Conservation (phyloP, 1,284 basidiomycete species). For the Moesziomyces antarcticus region DNA sequence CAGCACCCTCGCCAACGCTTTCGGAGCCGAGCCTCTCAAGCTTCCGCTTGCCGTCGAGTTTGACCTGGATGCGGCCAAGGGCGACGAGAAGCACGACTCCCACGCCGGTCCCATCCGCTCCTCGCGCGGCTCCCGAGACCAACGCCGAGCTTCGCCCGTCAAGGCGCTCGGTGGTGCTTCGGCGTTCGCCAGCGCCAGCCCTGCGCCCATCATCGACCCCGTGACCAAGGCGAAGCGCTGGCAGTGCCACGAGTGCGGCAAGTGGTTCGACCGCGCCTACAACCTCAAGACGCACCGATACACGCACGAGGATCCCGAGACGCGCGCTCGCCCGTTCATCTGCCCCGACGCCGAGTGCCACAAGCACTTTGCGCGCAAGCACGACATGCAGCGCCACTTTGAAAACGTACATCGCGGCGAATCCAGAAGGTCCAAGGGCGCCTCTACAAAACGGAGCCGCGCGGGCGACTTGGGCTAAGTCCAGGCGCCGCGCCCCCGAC, state of each 20-base stretch:
- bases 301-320: slow-evolving; percentile 51
- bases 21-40: slow-evolving; percentile 25
- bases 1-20: slow-evolving; percentile 37
- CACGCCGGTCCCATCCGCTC: slow-evolving; percentile 35
- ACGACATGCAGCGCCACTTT: slow-evolving; percentile 58
- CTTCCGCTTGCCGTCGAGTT: not conserved
- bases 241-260: slow-evolving; percentile 53
- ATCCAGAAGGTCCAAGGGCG: slow-evolving; percentile 25
- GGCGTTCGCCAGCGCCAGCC: slow-evolving; percentile 15
- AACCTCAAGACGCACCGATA: slow-evolving; percentile 59
- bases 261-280: slow-evolving; percentile 59
- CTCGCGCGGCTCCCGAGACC: slow-evolving; percentile 18
- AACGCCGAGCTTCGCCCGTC: slow-evolving; percentile 26
- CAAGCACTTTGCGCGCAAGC: slow-evolving; percentile 60
- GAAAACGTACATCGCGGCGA: slow-evolving; percentile 54
- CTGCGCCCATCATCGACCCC: slow-evolving; percentile 30
- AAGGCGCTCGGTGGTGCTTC: slow-evolving; percentile 4
- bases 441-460: slow-evolving; percentile 25
- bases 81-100: slow-evolving; percentile 21
- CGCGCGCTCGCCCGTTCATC: slow-evolving; percentile 49
- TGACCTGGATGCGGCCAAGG: slow-evolving; percentile 1
- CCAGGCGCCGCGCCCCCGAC: slow-evolving; percentile 7
- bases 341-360: slow-evolving; percentile 50
- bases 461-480: slow-evolving; percentile 40
- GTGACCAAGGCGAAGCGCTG: slow-evolving; percentile 49